Conservation (phyloP, 768 basidiomycete genomes). For the Galerina marginata region DNA sequence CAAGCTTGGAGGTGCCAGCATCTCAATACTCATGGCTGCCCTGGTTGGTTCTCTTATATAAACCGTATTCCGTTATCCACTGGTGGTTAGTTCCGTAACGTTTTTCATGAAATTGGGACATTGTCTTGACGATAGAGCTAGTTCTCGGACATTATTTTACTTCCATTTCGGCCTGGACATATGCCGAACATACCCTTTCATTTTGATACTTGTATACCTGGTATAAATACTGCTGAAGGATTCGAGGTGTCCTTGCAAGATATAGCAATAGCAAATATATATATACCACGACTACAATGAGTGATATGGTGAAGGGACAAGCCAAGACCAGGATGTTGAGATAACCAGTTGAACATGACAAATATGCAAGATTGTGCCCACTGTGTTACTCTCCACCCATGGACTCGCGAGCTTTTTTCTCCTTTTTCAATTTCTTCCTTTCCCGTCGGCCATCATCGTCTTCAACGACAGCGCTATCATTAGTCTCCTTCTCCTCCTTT, state of each 20-base stretch:
- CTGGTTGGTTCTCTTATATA: conserved; percentile 41
- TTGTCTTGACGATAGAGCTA: conserved; percentile 28
- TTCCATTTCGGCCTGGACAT: conserved; percentile 24
- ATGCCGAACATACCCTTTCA: conserved; percentile 26
- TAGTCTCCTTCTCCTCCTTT: conserved; percentile 50
- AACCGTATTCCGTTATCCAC: conserved; percentile 6
- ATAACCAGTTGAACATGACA: not conserved
- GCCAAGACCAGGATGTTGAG: not conserved
- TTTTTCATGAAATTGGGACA: conserved; percentile 31
- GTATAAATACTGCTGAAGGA: conserved; percentile 14
- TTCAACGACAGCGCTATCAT: conserved; percentile 43
- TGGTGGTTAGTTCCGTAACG: conserved; percentile 14
- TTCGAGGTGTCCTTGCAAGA: conserved; percentile 19
- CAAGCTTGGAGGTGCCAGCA: conserved; percentile 37
- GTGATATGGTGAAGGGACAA: conserved; percentile 9
- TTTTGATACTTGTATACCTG: conserved; percentile 21
- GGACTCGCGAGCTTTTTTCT: conserved; percentile 62
- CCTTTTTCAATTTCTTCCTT: conserved; percentile 69
- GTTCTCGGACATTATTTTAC: conserved; percentile 28
- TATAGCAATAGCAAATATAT: conserved; percentile 8
- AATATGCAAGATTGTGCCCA: not conserved
- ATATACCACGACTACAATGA: conserved; percentile 18
- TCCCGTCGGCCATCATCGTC: conserved; percentile 68
- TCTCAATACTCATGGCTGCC: conserved; percentile 33
- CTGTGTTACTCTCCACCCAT: conserved; percentile 39